These are phyloP conservation scores for Penicillium freii DNA, from an alignment of 2,329 filamentous ascomycete genomes.

Conservation along the genomic window DNA sequence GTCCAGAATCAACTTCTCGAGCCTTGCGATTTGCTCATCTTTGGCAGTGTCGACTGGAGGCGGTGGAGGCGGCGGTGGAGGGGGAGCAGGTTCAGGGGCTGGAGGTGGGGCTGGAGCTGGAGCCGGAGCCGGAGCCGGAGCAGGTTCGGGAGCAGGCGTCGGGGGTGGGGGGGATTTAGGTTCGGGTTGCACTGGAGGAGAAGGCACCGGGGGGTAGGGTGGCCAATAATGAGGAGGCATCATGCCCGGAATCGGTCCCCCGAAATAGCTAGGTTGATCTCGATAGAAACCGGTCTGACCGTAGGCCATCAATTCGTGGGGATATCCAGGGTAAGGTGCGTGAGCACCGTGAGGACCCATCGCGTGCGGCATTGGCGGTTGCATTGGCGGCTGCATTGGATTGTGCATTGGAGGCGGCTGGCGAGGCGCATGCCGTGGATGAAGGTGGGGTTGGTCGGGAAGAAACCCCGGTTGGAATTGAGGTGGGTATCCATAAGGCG, in stretches of 20 bases:
- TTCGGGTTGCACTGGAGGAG: slow-evolving; percentile 31
- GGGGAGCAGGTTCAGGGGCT: slow-evolving; percentile 4
- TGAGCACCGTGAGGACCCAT: slow-evolving; percentile 22
- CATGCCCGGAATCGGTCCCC: slow-evolving; percentile 37
- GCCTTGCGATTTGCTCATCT: slow-evolving; percentile 59
- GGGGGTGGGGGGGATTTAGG: slow-evolving; percentile 26
- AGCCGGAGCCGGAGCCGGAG: slow-evolving; percentile 24
- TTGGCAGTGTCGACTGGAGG: slow-evolving; percentile 50
- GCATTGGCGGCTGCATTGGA: slow-evolving; percentile 31
- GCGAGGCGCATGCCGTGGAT: slow-evolving; percentile 29
- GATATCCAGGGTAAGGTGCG: slow-evolving; percentile 31
- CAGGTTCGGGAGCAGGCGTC: slow-evolving; percentile 8
- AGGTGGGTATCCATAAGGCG: slow-evolving; percentile 31
- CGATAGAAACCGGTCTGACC: slow-evolving; percentile 32
- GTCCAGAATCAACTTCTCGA: slow-evolving; percentile 57
- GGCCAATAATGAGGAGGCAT: slow-evolving; percentile 36
- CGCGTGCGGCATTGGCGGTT: slow-evolving; percentile 28
- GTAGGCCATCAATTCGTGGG: slow-evolving; percentile 43
- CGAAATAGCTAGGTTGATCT: slow-evolving; percentile 26
- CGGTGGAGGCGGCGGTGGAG: slow-evolving; percentile 1
- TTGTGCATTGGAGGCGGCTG: slow-evolving; percentile 30
- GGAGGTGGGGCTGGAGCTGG: slow-evolving; percentile 13
- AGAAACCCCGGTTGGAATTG: slow-evolving; percentile 31
- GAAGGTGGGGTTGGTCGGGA: slow-evolving; percentile 28
- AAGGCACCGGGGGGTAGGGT: slow-evolving; percentile 36